These are phyloP conservation scores for Talaromyces liani DNA, from an alignment of 495 filamentous ascomycete genomes.

Conservation along the genomic window DNA sequence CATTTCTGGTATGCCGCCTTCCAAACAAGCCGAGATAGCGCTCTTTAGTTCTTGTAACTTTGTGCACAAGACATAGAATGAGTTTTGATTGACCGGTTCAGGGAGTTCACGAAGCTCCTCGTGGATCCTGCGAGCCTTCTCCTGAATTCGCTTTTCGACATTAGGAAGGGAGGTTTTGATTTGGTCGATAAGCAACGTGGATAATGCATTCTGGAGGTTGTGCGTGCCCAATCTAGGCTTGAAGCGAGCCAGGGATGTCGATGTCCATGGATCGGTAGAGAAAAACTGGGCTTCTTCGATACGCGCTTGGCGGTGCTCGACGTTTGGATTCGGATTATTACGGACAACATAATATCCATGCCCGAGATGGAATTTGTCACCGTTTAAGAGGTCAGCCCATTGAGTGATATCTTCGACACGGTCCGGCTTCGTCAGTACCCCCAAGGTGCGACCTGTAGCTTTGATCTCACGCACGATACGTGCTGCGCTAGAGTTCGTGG, in stretches of 20 bases:
- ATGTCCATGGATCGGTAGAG: constrained; percentile 36
- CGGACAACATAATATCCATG: constrained; percentile 62
- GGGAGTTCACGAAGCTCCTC: constrained; percentile 43
- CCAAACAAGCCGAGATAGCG: constrained; percentile 24
- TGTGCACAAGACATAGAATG: constrained; percentile 26
- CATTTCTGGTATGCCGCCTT: constrained; percentile 24
- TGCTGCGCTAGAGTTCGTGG: constrained; percentile 63
- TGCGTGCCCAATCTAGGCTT: constrained; percentile 50
- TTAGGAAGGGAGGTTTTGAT: constrained; percentile 54
- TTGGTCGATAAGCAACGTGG: constrained; percentile 43
- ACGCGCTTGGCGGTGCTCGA: constrained; percentile 46
- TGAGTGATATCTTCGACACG: constrained; percentile 44
- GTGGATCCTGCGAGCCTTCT: constrained; percentile 39
- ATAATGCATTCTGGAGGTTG: constrained; percentile 47
- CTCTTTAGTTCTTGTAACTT: constrained; percentile 26
- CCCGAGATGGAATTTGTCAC: constrained; percentile 45
- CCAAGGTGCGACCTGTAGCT: constrained; percentile 59
- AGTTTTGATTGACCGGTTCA: constrained; percentile 41
- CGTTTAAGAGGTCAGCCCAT: constrained; percentile 53
- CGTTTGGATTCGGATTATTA: constrained; percentile 41
- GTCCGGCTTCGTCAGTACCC: constrained; percentile 78
- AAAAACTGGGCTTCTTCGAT: constrained; percentile 57
- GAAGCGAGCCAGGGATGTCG: constrained; percentile 31
- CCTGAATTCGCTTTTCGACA: constrained; percentile 50
- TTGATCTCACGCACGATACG: constrained; percentile 48